Base-by-base conservation (phyloP, 768 basidiomycete genomes). In the Lactarius deliciosus region DNA sequence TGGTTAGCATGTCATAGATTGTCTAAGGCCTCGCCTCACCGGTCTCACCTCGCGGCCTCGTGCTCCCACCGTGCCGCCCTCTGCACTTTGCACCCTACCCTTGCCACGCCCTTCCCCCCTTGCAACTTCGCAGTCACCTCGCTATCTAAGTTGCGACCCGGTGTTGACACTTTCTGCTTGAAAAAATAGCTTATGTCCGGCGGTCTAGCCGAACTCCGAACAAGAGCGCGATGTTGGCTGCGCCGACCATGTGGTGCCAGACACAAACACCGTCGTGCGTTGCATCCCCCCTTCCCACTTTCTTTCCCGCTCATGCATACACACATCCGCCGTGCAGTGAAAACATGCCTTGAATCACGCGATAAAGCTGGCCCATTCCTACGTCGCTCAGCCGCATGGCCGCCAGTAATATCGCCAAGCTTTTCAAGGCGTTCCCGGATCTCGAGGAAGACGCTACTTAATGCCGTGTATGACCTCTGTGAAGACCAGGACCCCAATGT, bases 391-490 rank as follows among this genome's bases (percentile, higher is more conserved):
- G 87, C 70, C 81, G 80, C 30, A 77, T 86, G 38, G 87, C 86
- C 0, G 87, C 88, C 0, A 76, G 76, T 36, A 81, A 85, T 61
- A 82, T 90, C 63, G 82, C 79, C 38, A 69, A 75, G 59, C 86
- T 86, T 73, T 85, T 90, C 77, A 82, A 77, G 69, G 84, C 88
- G 74, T 88, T 89, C 70, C 83, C 85, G 0, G 89, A 88, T 55
- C 77, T 87, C 20, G 86, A 89, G 73, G 90, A 90, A 70, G 83
- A 83, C 22, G 87, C 87, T 5, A 91, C 69, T 91, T 72, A 86
- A 91, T 70, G 86, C 86, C 20, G 82, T 91, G 15, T 91, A 90
- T 71, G 89, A 91, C 76, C 77, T 91, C 0, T 91, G 90, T 73
- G 89, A 91, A 74, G 89, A 91, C 77, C 83, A 83, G 58, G 81